Conservation (phyloP, 768 basidiomycete genomes). For the Chalciporus pseudorubinellus region DNA sequence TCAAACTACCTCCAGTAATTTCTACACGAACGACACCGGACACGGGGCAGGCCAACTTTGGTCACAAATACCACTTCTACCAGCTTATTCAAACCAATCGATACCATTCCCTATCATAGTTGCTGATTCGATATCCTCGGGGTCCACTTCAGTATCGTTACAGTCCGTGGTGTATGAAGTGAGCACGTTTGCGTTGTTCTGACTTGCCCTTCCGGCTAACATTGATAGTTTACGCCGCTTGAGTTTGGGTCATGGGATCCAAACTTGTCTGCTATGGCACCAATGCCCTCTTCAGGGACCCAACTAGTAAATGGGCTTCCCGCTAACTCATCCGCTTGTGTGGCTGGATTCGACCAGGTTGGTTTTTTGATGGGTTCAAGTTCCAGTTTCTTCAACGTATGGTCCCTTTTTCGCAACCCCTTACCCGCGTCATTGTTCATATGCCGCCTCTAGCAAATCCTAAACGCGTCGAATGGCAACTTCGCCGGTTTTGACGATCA, state of each 20-base stretch:
- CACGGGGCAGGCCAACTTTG: constrained; percentile 77
- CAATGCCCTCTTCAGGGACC: constrained; percentile 63
- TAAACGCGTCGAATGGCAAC: constrained; percentile 42
- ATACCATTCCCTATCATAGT: constrained; percentile 70
- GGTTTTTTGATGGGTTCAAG: constrained; percentile 76
- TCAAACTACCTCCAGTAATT: constrained; percentile 55
- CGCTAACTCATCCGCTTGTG: constrained; percentile 56
- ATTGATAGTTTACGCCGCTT: constrained; percentile 51
- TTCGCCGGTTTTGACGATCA: constrained; percentile 38
- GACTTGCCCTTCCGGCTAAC: constrained; percentile 3
- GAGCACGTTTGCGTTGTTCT: constrained; percentile 12
- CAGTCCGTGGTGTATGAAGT: constrained; percentile 60
- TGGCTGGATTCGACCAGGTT: constrained; percentile 71
- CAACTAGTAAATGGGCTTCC: constrained; percentile 56
- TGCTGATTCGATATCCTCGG: constrained; percentile 50
- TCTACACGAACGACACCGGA: constrained; percentile 54
- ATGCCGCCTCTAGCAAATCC: constrained; percentile 37
- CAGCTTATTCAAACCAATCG: constrained; percentile 46
- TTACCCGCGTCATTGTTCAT: neutral
- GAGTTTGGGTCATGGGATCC: constrained; percentile 79
- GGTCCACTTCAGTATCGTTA: constrained; percentile 41
- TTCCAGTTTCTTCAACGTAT: constrained; percentile 64
- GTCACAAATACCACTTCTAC: constrained; percentile 52
- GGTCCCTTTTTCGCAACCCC: constrained; percentile 1
- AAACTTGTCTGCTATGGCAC: constrained; percentile 64